Conservation (phyloP, 1,284 basidiomycete species). For the Cutaneotrichosporon sp. region DNA sequence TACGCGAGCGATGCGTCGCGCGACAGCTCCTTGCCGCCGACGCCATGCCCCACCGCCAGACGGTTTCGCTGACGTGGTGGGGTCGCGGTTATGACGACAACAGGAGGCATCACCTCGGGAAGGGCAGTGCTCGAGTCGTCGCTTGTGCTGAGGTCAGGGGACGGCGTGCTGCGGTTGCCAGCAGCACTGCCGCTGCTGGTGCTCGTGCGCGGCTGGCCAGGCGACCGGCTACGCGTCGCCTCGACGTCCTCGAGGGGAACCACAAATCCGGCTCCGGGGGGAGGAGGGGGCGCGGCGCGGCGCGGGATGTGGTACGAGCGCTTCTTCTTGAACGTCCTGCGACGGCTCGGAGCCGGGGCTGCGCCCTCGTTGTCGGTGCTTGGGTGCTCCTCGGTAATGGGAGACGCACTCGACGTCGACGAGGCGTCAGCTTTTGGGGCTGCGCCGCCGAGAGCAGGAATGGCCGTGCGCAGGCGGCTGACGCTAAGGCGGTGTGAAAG, state of each 20-base stretch:
- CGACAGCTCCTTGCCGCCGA: neutral
- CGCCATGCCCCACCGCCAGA: neutral
- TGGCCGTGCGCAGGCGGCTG: too few relatives aligned
- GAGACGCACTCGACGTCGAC: neutral
- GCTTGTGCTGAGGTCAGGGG: slow-evolving; percentile 5
- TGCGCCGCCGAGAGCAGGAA: too few relatives aligned
- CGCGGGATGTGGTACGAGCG: slow-evolving; percentile 30
- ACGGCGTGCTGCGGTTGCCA: neutral
- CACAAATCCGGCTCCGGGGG: slow-evolving; percentile 5
- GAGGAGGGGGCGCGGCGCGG: slow-evolving; percentile 31
- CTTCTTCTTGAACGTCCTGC: slow-evolving; percentile 23
- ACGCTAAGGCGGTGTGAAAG: too few relatives aligned
- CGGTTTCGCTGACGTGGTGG: neutral
- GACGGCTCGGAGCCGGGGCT: neutral
- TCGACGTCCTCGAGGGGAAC: neutral
- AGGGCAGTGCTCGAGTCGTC: neutral
- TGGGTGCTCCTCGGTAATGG: neutral
- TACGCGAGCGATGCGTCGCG: slow-evolving; percentile 16
- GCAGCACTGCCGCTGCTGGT: neutral
- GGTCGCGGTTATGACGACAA: slow-evolving; percentile 7
- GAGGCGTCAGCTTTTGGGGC: too few relatives aligned
- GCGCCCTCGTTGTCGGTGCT: neutral
- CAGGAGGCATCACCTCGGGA: neutral
- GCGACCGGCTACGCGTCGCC: slow-evolving; percentile 4
- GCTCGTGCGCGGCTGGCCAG: neutral